Evolutionary conservation across 805 yeast species (phyloP), one percentile per base, ranked within the genome.

Genomic region (Hanseniaspora pseudoguilliermondii): DNA sequence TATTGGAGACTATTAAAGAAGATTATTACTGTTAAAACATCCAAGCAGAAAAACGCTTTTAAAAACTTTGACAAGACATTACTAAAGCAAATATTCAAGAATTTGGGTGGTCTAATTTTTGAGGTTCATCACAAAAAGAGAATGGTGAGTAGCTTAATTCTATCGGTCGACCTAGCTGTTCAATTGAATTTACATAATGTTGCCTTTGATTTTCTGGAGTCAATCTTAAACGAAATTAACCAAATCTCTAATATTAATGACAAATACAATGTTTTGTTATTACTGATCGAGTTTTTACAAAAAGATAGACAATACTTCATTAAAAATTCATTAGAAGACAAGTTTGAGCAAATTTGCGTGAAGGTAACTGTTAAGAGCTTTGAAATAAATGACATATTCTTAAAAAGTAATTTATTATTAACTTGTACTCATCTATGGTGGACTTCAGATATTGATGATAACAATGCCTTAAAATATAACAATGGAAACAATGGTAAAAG

Each of bases 361-460:
- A 53, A 53, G 47, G 11, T 53, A 16, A 53, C 56, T 18, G 27
- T 53, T 6, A 27, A 44, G 36, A 53, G 56, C 25, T 53, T 53
- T 39, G 56, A 53, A 32, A 10, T 53, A 20, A n/a, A 39, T 13
- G 50, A 53, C 34, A 21, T 53, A n/a, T 46, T 46, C 27, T 53
- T 53, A 10, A 53, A 53, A 29, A 46, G 50, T 18, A 44, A 39
- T 20, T 43, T 48, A 20, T 21, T 69, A 4, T 87, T 85, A 65
- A 69, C 80, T 52, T 90, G 96, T 44, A 82, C 95, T 0, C 97
- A 93, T 69, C 71, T 93, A 49, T 93, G 96, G 96, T 86, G 95
- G 93, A 84, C 91, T 64, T 73, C 76, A 21, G 73, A 69, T 1
- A 62, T 68, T 55, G 78, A 72, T 6, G 77, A 75, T 57, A 73